Percentiles rank a stretch among this genome's conserved stretches.
Conservation (phyloP, 2,329 filamentous ascomycete genomes). For the Pseudogymnoascus sp. region DNA sequence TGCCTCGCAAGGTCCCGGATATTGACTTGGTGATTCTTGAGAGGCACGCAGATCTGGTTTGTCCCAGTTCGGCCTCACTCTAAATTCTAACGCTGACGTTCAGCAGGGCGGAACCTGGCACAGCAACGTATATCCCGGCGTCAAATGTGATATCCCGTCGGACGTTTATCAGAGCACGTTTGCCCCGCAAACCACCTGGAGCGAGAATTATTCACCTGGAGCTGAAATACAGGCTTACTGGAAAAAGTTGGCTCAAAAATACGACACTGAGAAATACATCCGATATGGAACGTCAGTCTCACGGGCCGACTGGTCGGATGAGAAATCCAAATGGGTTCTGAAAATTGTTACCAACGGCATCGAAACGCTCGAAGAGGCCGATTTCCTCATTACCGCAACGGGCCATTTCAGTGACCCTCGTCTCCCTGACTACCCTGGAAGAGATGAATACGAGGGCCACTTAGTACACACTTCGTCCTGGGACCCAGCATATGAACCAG, state of each 20-base stretch:
- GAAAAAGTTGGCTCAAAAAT: constrained; percentile 51
- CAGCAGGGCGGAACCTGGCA: constrained; percentile 42
- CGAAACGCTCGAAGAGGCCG: constrained; percentile 32
- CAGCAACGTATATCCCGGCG: constrained; percentile 52
- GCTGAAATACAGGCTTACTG: constrained; percentile 58
- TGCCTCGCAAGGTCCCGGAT: constrained; percentile 59
- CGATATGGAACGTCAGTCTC: constrained; percentile 34
- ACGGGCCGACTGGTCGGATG: constrained; percentile 25
- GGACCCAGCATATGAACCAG: constrained; percentile 44
- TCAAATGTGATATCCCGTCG: constrained; percentile 60
- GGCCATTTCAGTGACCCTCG: constrained; percentile 13
- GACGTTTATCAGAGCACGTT: constrained; percentile 63
- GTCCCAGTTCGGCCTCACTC: constrained; percentile 22
- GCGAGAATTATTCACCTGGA: constrained; percentile 57
- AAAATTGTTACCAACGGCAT: constrained; percentile 25
- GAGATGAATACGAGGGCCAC: constrained; percentile 43
- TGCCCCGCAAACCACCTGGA: constrained; percentile 57
- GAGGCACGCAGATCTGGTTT: constrained; percentile 58
- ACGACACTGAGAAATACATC: constrained; percentile 51
- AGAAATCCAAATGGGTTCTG: constrained; percentile 24
- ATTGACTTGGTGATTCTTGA: constrained; percentile 58
- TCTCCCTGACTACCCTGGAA: constrained; percentile 15
- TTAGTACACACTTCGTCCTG: constrained; percentile 52
- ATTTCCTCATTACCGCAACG: constrained; percentile 40
- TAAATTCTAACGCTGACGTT: not conserved